Evolutionary conservation across 2,329 filamentous ascomycete species (phyloP), one percentile per base, ranked within the genome.

Genomic region (Colletotrichum sp.): DNA sequence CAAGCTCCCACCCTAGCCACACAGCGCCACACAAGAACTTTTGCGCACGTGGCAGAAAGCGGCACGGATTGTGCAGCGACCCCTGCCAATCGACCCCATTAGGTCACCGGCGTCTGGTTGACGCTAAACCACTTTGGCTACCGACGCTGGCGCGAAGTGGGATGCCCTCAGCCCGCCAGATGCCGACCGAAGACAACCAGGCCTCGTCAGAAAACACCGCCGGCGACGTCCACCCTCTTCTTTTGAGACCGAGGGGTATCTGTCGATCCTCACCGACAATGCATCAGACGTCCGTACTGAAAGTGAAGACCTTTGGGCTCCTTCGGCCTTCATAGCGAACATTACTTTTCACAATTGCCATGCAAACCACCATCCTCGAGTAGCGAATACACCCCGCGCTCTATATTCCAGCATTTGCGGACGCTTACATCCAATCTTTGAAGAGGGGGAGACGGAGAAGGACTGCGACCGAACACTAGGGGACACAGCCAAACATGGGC

Each of bases 71-170:
- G 57, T 32, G 24, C 63, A 57, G 30, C 4, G 28, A 62, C 34
- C 34, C 52, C 28, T 44, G 65, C 70, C 59, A 65, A 24, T 49
- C 65, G 21, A 39, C 75, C 67, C 28, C 63, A 59, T 75, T 77
- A 49, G 72, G 72, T 64, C 68, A 77, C 75, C 72, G 71, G 75
- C 62, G 64, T 52, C 57, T 71, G 8, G n/a, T n/a, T 6, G n/a
- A 32, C 75, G 72, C 75, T 72, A 77, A 68, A 39, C 72, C 72
- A n/a, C 21, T 76, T 76, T 72, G 44, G 72, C 39, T 67, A 77
- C 72, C 76, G 72, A 77, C 34, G 55, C 68, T 66, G 28, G 68
- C 60, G 32, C 63, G 30, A 67, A 76, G 73, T 69, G 73, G 70
- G 70, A 76, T 73, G 70, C 32, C 21, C 57, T 52, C 39, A 49